Percentiles rank a stretch among this genome's conserved stretches.
Evolutionary conservation across 1,284 basidiomycete species (phyloP).

Genomic region (Rhodotorula mucilaginosa): DNA sequence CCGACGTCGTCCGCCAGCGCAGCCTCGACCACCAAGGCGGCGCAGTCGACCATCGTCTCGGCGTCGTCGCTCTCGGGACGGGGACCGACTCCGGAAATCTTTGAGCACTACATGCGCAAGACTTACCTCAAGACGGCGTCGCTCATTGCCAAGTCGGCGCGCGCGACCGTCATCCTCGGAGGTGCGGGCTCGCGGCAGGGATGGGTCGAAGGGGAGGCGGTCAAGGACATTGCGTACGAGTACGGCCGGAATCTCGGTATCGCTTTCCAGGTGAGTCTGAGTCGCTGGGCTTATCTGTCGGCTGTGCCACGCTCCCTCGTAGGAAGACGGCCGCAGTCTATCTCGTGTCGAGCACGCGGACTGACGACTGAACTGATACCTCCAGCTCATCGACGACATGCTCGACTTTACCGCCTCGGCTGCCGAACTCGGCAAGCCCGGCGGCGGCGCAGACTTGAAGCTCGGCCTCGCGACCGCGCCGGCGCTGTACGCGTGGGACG

Average conservation of each 20-base stretch:
- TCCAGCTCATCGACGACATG: conserved; percentile 86
- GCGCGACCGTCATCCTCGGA: conserved; percentile 84
- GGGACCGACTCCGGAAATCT: conserved; percentile 56
- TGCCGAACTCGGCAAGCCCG: conserved; percentile 73
- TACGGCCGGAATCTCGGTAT: conserved; percentile 88
- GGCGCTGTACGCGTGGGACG: conserved; percentile 90
- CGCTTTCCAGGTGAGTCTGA: conserved; percentile 81
- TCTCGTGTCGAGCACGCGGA: no score
- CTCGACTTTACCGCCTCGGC: conserved; percentile 73
- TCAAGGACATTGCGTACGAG: conserved; percentile 91
- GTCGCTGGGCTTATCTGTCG: conserved; percentile 42
- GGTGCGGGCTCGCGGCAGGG: conserved; percentile 60
- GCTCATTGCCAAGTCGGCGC: conserved; percentile 88
- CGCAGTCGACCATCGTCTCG: not conserved
- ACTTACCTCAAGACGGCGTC: conserved; percentile 96
- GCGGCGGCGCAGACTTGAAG: conserved; percentile 75
- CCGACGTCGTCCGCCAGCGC: conserved; percentile 15
- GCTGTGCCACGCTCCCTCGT: not conserved
- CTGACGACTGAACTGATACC: not conserved
- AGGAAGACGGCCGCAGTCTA: no score
- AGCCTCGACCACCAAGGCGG: not conserved
- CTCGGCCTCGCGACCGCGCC: conserved; percentile 89
- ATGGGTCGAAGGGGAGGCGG: conserved; percentile 65
- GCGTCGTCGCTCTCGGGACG: conserved; percentile 2
- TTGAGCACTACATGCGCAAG: conserved; percentile 86